Evolutionary conservation across 2,329 filamentous ascomycete species (phyloP), one percentile per base, ranked within the genome.

Genomic region (Aspergillus terreus): DNA sequence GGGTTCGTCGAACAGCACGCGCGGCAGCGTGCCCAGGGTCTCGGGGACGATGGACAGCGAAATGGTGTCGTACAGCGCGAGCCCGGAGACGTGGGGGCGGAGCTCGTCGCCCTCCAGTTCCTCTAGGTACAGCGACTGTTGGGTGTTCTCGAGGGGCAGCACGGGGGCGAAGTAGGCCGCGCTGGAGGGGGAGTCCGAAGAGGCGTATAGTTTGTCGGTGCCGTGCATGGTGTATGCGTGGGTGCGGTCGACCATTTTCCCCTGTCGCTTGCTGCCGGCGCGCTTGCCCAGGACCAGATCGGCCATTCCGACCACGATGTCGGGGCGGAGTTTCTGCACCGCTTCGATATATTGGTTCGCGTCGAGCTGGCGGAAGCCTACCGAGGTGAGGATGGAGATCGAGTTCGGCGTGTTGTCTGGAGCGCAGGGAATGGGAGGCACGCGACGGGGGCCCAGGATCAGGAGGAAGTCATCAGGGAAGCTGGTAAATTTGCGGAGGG

Each of bases 231-330:
- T 76, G 90, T 91, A 97, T 35, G 82, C 80, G 66, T 94, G 87
- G 1, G 90, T 96, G 51, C 92, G 81, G 64, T 94, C 90, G 21
- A 84, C 86, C 85, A 96, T 96, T 63, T 89, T 91, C 33, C 84
- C 78, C 44, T 87, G 82, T 43, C 92, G 82, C 71, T 95, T 96
- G 9, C 79, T 74, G 2, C 85, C 82, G 0, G 87, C 81, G 4
- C 76, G 57, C 49, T 76, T 74, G 59, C 82, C 81, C 30, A 80
- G 78, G 9, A 92, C 80, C 19, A 85, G 69, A 69, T 99, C 94
- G 4, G 87, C 88, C 47, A 95, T 71, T 0, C 85, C 85, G 21
- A 97, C 79, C 33, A 86, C 82, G 49, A 97, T 86, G 65, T 99
- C 92, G 1, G 92, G 90, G 47, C 79, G 78, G 33, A 96, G 72